Base-by-base conservation (phyloP, 2,329 filamentous ascomycete species). In the Cladophialophora chaetospira region DNA sequence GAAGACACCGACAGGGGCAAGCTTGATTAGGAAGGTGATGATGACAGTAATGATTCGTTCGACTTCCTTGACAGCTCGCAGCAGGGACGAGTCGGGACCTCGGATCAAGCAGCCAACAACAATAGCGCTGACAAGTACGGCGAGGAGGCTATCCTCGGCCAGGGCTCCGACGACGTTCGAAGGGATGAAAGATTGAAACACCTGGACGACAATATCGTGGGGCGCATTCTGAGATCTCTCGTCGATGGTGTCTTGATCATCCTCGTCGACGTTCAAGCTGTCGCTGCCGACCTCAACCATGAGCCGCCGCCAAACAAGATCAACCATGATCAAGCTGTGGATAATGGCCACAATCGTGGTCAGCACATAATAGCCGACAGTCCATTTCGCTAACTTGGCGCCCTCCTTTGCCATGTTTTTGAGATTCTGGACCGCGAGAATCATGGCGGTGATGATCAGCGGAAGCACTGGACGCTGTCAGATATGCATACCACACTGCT, bases 1-100 rank as follows among this genome's bases (percentile, higher is more conserved):
- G 68, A 82, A 82, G 51, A 82, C 78, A 62, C 79, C 79, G 26
- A 80, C 70, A 1, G 79, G 79, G 0, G 79, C 79, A 4, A 76
- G 57, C 55, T 77, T 70, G 68, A 82, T 81, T 28, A 82, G 69
- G 44, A 74, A 76, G 1, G 71, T 75, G 59, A 81, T 79, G 61
- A 79, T 67, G 28, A 69, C 70, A 53, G 73, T 75, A 56, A 81
- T 73, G 53, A 82, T 74, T 13, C 67, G 67, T 59, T 82, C 79
- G 31, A 82, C 68, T 64, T 82, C 79, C 25, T 72, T 71, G 3
- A 77, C 68, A 0, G 75, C 75, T 19, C 72, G 70, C 29, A 81
- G 64, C 15, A 82, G 69, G 3, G 72, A 68, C 8, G 71, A 73
- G 35, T 67, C 66, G 1, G 71, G 69, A 1, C 68, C 67, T 42